These are phyloP conservation scores for Lactarius evosmus DNA, from an alignment of 768 basidiomycete genomes.

Conservation along the genomic window DNA sequence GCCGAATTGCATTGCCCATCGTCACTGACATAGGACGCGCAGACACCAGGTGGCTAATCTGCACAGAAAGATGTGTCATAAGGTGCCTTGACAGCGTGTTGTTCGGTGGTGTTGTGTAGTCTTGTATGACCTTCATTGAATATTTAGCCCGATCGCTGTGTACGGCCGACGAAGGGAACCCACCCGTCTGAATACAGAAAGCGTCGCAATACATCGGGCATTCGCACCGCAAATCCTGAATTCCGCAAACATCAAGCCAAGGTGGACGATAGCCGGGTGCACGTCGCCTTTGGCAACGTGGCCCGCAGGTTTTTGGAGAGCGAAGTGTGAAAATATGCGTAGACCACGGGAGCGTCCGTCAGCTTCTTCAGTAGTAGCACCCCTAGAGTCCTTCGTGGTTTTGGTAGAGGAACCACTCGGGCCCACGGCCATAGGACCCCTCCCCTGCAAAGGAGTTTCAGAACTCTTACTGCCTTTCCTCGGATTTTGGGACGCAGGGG, in stretches of 20 bases:
- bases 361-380: slow-evolving; percentile 37
- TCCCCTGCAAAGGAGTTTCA: slow-evolving; percentile 29
- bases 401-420: slow-evolving; percentile 21
- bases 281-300: slow-evolving; percentile 73
- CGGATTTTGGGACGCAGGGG: slow-evolving; percentile 2
- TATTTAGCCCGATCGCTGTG: slow-evolving; percentile 16
- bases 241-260: slow-evolving; percentile 86
- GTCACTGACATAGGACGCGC: slow-evolving; percentile 89
- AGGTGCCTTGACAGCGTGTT: slow-evolving; percentile 88
- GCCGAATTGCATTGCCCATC: slow-evolving; percentile 92
- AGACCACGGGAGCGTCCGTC: slow-evolving; percentile 53
- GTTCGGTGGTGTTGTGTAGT: slow-evolving; percentile 82
- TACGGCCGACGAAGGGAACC: slow-evolving; percentile 31
- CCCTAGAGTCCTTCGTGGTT: slow-evolving; percentile 27
- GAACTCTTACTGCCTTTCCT: slow-evolving; percentile 15
- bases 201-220: slow-evolving; percentile 89
- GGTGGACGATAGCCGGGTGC: slow-evolving; percentile 82
- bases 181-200: slow-evolving; percentile 90
- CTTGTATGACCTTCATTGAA: slow-evolving; percentile 73
- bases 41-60: slow-evolving; percentile 85
- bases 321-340: slow-evolving; percentile 85
- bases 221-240: slow-evolving; percentile 95
- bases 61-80: slow-evolving; percentile 87
- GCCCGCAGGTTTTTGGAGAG: slow-evolving; percentile 55
- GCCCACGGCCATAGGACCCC: slow-evolving; percentile 18